Evolutionary conservation across 139 green algal species (phyloP), one percentile per base, ranked within the genome.

Genomic region (Yamagishiella unicocca): DNA sequence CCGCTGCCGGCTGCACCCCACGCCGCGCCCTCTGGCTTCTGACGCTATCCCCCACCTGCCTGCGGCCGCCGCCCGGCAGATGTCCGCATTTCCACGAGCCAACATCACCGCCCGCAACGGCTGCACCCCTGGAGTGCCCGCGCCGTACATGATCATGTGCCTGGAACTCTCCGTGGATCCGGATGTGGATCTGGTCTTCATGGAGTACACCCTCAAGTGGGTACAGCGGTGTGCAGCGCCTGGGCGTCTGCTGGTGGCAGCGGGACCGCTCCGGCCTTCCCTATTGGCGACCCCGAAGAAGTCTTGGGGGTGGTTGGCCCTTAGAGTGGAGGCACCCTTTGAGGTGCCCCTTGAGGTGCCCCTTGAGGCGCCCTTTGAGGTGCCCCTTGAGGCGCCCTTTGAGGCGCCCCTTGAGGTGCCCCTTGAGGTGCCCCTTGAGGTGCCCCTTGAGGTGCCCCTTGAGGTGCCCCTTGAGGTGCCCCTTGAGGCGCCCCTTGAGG

Each of bases 151-250:
- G 79, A 85, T 85, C 50, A 71, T 87, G 82, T 87, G 82, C 66
- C 46, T 87, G 67, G 82, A 87, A 27, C 82, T 87, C 45, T 71
- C 43, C 46, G 67, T 87, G 31, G 82, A 87, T 4, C 66, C 66
- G 2, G 82, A 87, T 45, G 67, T 81, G 46, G 82, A 87, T 27
- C 67, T 87, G 82, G 82, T 87, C 24, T 73, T 87, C 35, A 58
- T 87, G 82, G 82, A 87, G 68, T 87, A 87, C 82, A 87, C 46
- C 0, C 82, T 87, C 24, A 87, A 87, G 79, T 85, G 43, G 27
- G 79, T 46, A 31, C 50, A 58, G 50, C 17, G 14, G 50, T 58
- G 50, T 12, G 14, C 50, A 58, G 17, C 14, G 17, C 14, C 14
- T 58, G 12, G 50, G 12, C 50, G 50, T 58, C 12, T 17, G 50